Percentiles rank a stretch among this genome's conserved stretches.
Evolutionary conservation across 139 green algal genomes (phyloP).

Genomic region (Desmodesmus armatus): DNA sequence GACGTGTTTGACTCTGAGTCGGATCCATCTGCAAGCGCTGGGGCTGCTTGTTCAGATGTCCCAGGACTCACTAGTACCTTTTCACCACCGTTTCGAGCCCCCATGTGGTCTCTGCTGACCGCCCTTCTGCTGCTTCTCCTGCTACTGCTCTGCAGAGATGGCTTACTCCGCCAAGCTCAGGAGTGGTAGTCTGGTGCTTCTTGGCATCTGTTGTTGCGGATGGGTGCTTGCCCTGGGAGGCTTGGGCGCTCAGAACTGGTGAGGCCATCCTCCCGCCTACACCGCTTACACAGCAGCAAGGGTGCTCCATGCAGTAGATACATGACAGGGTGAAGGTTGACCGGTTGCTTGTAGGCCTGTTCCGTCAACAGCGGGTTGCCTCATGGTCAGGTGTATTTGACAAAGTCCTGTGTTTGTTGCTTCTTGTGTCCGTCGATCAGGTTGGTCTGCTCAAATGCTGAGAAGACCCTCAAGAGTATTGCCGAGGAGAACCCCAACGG

Average conservation of each 20-base stretch:
- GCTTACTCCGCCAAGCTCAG: background rate
- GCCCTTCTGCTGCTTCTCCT: too few species aligned
- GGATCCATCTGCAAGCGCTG: too few species aligned
- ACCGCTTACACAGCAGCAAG: background rate
- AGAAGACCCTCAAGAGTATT: background rate
- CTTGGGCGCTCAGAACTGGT: background rate
- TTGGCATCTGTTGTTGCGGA: too few species aligned
- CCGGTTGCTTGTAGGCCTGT: background rate
- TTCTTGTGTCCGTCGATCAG: background rate
- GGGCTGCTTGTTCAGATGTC: too few species aligned
- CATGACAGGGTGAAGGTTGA: background rate
- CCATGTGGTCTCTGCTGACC: too few species aligned
- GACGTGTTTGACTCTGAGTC: too few species aligned
- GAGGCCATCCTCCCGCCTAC: background rate
- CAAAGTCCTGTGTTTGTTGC: background rate
- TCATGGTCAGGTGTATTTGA: background rate
- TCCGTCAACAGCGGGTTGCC: background rate
- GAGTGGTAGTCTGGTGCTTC: background rate
- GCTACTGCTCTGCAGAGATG: too few species aligned
- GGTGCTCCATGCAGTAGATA: background rate
- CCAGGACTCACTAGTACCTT: too few species aligned
- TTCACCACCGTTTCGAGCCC: too few species aligned
- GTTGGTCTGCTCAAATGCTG: constrained; percentile 14
- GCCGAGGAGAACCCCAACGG: background rate
- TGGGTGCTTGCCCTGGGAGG: constrained; percentile 35